These are phyloP conservation scores for Podospora fimiseda DNA, from an alignment of 495 filamentous ascomycete species.

Conservation along the genomic window DNA sequence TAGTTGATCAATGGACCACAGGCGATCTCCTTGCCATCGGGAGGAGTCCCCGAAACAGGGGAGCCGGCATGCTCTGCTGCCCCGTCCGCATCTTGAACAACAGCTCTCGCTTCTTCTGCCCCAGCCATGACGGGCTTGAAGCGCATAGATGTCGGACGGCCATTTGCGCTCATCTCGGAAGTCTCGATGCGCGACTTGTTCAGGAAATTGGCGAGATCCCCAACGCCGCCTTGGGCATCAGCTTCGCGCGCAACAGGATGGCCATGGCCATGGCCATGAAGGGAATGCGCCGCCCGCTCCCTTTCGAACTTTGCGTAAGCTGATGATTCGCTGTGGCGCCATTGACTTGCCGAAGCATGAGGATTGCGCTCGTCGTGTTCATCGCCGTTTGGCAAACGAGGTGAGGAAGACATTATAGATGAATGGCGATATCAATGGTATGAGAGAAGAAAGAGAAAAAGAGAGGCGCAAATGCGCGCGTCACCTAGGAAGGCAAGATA, in stretches of 20 bases:
- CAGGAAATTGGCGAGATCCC: constrained; percentile 44
- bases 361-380: constrained; percentile 34
- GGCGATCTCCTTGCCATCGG: constrained; percentile 54
- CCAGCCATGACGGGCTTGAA: constrained; percentile 39
- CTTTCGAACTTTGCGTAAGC: constrained; percentile 30
- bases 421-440: not conserved
- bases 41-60: not conserved
- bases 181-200: constrained; percentile 42
- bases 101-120: constrained; percentile 25
- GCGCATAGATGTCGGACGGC: constrained; percentile 20
- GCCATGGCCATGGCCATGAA: constrained; percentile 20
- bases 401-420: not conserved
- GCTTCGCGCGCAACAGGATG: constrained; percentile 35
- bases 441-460: not conserved
- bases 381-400: constrained; percentile 5
- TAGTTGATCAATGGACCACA: constrained; percentile 84
- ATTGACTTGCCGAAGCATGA: constrained; percentile 41
- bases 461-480: too few relatives aligned
- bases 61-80: not conserved
- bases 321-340: constrained; percentile 49
- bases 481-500: too few relatives aligned
- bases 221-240: constrained; percentile 31
- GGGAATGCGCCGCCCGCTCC: constrained; percentile 5
- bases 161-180: constrained; percentile 6
- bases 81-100: not conserved